Conservation (phyloP, 495 filamentous ascomycete species). For the Aspergillus homomorphus region DNA sequence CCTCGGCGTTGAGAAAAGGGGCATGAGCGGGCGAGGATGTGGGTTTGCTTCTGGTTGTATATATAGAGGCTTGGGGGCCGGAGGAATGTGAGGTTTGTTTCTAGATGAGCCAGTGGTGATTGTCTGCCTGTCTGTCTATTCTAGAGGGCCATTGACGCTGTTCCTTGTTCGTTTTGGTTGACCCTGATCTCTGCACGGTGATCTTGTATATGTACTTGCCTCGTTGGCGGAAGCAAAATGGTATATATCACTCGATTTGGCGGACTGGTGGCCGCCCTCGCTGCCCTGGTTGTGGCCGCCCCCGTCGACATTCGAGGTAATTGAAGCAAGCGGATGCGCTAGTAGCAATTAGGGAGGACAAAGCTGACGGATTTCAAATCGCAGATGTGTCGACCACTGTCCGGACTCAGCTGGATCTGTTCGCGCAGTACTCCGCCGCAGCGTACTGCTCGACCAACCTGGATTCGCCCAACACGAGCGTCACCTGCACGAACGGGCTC, state of each 20-base stretch:
- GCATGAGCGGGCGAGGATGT: too few relatives aligned
- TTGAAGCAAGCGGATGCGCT: neutral
- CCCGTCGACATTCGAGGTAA: constrained; percentile 31
- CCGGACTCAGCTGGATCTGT: constrained; percentile 52
- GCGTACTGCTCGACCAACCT: constrained; percentile 61
- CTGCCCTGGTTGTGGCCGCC: constrained; percentile 24
- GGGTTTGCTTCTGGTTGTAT: neutral
- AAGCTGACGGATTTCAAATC: constrained; percentile 4
- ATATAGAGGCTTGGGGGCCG: neutral
- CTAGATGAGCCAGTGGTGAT: neutral
- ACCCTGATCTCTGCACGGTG: neutral
- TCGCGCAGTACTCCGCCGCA: constrained; percentile 67
- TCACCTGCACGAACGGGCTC: constrained; percentile 55
- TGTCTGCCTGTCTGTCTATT: neutral
- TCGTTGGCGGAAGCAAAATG: neutral
- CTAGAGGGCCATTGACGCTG: neutral
- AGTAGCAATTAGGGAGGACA: too few relatives aligned
- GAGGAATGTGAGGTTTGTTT: neutral
- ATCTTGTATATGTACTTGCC: neutral
- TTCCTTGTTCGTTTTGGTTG: neutral
- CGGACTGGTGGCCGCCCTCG: constrained; percentile 18
- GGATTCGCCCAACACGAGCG: constrained; percentile 38
- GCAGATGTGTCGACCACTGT: constrained; percentile 31
- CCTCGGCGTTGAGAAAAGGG: neutral
- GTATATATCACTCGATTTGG: constrained; percentile 2